Conservation (phyloP, 1,284 basidiomycete genomes). For the Melampsora americana region DNA sequence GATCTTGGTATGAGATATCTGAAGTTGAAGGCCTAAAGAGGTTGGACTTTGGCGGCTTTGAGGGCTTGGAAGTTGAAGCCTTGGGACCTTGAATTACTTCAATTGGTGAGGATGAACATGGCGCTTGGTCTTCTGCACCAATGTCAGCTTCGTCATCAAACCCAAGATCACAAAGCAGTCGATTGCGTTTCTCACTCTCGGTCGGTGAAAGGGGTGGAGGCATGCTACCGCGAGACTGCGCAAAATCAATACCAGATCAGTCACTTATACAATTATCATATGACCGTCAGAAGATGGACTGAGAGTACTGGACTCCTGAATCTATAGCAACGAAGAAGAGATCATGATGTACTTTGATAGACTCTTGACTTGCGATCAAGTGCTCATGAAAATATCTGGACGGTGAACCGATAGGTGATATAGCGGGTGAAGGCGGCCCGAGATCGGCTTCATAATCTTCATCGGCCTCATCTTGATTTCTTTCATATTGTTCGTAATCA, state of each 20-base stretch:
- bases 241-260: too few species aligned
- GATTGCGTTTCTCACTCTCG: neutral
- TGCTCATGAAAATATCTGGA: neutral
- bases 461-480: neutral
- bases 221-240: too few species aligned
- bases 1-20: neutral
- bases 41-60: neutral
- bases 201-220: neutral
- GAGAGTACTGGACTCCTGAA: too few species aligned
- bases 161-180: neutral
- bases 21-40: neutral
- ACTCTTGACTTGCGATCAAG: neutral
- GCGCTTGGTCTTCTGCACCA: neutral
- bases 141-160: neutral
- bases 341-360: neutral
- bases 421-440: neutral
- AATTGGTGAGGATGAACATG: slow-evolving; percentile 3
- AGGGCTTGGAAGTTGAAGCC: neutral
- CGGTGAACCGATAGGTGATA: neutral
- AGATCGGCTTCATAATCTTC: neutral
- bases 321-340: neutral
- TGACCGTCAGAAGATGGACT: too few species aligned
- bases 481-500: neutral
- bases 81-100: slow-evolving; percentile 2
- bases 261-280: too few species aligned